Base-by-base conservation (phyloP, 176 grass and related monocot species). In the Rhynchospora tenuis region DNA sequence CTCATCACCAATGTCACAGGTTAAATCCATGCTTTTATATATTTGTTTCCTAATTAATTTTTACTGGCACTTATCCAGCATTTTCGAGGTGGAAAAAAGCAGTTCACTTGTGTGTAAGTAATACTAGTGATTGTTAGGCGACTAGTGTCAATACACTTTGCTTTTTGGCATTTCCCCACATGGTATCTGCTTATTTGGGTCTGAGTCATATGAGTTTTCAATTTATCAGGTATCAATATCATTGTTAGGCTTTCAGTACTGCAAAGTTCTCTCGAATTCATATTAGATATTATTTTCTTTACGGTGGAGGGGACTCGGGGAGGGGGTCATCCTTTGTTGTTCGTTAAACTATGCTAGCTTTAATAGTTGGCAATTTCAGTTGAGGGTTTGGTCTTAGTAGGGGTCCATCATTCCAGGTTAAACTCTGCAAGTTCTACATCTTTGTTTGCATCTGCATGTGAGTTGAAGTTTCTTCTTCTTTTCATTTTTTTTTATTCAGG, bases 1-100 rank as follows among this genome's bases (percentile, higher is more conserved):
- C 73, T 91, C 64, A 98, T 98, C 85, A 98, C 92, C 44, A 98
- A 98, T 83, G 92, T 98, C 79, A 98, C 93, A 89, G 89, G 96
- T 95, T 73, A 90, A 19, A 76, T 76, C 13, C 23, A 29, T 76
- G 46, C 54, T 27, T 55, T 54, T 28, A 76, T 76, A 76, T 73
- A 73, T 50, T 50, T 50, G 9, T 73, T 73, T 66, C 4, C 10
- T 3, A 26, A 33, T 4, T 33, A 66, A 13, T 66, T 66, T 12
- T 66, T 66, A 33, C 27, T 66, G 27, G 63, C 31, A 33, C 28
- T 14, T 10, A 29, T 64, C 26, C 62, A 66, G 16, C 27, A 15
- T 7, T 16, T 66, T 66, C 14, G 28, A 33, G 27, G 28, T 66
- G 16, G 28, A 33, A 66, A 33, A 65, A 17, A 29, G 16, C 63